Conservation (phyloP, 2,329 filamentous ascomycete genomes). For the Neonectria hederae region DNA sequence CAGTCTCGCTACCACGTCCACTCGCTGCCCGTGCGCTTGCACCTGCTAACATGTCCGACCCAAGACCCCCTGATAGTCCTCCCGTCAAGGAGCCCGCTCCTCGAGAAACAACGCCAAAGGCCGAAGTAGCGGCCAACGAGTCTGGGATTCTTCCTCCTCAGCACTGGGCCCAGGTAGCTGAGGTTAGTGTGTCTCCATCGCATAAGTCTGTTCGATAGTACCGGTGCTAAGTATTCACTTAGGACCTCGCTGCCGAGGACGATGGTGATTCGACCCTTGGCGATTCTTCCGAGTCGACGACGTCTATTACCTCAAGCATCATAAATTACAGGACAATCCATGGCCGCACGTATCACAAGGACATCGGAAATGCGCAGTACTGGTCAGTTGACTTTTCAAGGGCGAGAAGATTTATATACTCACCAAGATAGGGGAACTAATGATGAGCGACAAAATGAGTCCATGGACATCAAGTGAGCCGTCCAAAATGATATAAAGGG, state of each 20-base stretch:
- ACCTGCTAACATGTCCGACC: not conserved
- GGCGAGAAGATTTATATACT: not conserved
- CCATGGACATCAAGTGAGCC: constrained; percentile 33
- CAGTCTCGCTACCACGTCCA: not conserved
- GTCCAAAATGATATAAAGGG: fast-evolving
- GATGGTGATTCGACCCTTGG: constrained; percentile 25
- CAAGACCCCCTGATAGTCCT: not conserved
- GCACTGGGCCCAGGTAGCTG: constrained; percentile 29
- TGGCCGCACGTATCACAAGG: constrained; percentile 27
- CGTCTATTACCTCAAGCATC: constrained; percentile 27
- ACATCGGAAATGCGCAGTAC: constrained; percentile 29
- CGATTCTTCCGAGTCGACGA: constrained; percentile 9
- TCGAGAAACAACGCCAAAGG: not conserved
- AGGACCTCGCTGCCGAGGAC: constrained; percentile 21
- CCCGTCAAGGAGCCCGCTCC: not conserved
- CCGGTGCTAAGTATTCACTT: not conserved
- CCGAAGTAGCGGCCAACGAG: not conserved
- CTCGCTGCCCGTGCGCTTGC: not conserved
- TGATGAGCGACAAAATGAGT: constrained; percentile 32
- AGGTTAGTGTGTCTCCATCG: constrained; percentile 7
- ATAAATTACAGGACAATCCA: constrained; percentile 29
- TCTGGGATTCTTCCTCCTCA: constrained; percentile 25
- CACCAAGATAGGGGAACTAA: constrained; percentile 21
- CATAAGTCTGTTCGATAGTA: not conserved
- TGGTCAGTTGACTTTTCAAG: not conserved